Evolutionary conservation across 2,329 filamentous ascomycete genomes (phyloP), one percentile per base, ranked within the genome.

Genomic region (Leptographium radiaticola): DNA sequence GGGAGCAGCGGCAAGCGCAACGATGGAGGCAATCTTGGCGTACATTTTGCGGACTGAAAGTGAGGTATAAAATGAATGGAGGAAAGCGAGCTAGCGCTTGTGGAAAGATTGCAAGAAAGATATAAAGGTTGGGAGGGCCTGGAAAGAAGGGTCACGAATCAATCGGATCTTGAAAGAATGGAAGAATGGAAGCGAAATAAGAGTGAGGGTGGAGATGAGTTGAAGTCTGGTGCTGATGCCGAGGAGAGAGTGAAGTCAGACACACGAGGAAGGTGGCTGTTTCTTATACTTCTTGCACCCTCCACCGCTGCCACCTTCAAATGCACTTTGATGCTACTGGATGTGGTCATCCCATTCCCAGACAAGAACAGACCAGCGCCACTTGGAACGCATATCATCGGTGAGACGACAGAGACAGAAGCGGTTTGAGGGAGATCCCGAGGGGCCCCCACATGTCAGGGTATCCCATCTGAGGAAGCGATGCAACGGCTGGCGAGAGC

Each of bases 1-100:
- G 59, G 75, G 68, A 61, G 73, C 73, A 57, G 73, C 68, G 60
- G 76, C 70, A 62, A 82, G 65, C 66, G 80, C 69, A 63, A 72
- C 68, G 63, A 79, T 65, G 59, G 68, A 57, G 56, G 71, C 45
- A 50, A 58, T 59, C 59, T 67, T 68, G 62, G 65, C 57, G 53
- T 61, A 59, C 63, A 68, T 69, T 31, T 54, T 65, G 59, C 33
- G 34, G 16, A n/a, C 34, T 53, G 31, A 30, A 20, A 42, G 16
- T 2, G 9, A 7, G 16, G 7, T 48, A 15, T 34, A 47, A 47
- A 43, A 13, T 2, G 11, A 43, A 25, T 18, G 6, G 18, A 6
- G 20, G 2, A 30, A 25, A 47, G 45, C 45, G 45, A 36, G 30
- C 45, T 18, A 30, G 9, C 4, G 18, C 20, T n/a, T 6, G 13